Evolutionary conservation across 1,139 yeast genomes (phyloP), one percentile per base, ranked within the genome.

Genomic region (Blastobotrys serpentis): DNA sequence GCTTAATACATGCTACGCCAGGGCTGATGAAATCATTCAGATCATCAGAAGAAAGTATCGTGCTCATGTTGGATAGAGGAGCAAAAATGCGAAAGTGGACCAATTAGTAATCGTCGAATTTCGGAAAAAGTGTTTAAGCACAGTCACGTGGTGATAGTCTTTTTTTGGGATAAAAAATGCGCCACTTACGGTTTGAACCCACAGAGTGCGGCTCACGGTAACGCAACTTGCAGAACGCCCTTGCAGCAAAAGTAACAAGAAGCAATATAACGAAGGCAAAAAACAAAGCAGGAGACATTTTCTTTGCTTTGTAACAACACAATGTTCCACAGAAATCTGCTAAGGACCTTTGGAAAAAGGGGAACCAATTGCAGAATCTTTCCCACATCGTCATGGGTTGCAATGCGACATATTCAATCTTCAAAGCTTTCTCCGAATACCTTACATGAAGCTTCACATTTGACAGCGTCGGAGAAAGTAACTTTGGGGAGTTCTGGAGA

Each of bases 11-110:
- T 2, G 96, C 98, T 36, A 86, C 83, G 0, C 96, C 95, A 0
- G 98, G 98, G 42, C 87, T 77, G 47, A 92, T 90, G 69, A 89
- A 92, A 69, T 92, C 99, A 67, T 94, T 94, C 53, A 92, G 72
- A 61, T 92, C 97, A 52, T 86, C 92, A 23, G 88, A 90, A 19
- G 95, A 85, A 51, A 90, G 74, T 45, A 89, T 73, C 3, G 96
- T 87, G 70, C 95, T 85, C 98, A 89, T 89, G 14, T 38, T 43
- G 7, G 32, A 10, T 23, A 6, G 26, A n/a, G n/a, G n/a, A n/a
- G n/a, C 16, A 7, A 21, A 17, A 14, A n/a, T 18, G 22, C 19
- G 18, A 36, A 8, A 7, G 8, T 4, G 11, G 23, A 36, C 40
- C 23, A 18, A 16, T 33, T 36, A 17, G 25, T 19, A 17, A 36